Conservation (phyloP, 148 eudicot genomes). For the Fagopyrum tataricum region DNA sequence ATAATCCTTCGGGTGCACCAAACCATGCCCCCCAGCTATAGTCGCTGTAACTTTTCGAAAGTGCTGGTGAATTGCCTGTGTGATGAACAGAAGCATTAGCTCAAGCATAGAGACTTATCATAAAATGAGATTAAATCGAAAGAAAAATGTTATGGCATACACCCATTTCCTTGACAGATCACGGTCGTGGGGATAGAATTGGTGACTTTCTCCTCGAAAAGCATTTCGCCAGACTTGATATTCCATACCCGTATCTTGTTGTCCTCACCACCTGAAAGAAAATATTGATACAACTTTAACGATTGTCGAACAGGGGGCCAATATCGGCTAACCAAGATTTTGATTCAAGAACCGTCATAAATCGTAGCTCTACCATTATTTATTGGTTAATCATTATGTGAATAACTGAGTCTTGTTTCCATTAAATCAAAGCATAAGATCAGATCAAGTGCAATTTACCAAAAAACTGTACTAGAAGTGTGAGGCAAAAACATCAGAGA, state of each 20-base stretch:
- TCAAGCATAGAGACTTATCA: not conserved
- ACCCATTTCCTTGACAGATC: conserved; percentile 54
- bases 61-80: not conserved
- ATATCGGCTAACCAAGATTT: not conserved
- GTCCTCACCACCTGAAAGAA: conserved; percentile 77
- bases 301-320: not conserved
- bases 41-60: conserved; percentile 14
- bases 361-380: not conserved
- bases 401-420: not conserved
- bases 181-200: conserved; percentile 44
- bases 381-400: not conserved
- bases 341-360: not conserved
- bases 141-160: conserved; percentile 16
- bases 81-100: not conserved
- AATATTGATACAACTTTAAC: not conserved
- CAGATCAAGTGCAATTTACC: not conserved
- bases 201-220: conserved; percentile 54
- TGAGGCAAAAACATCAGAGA: not conserved
- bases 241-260: conserved; percentile 62
- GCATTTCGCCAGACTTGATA: conserved; percentile 73
- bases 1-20: conserved; percentile 65
- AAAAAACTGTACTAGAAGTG: not conserved
- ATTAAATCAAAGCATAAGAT: not conserved
- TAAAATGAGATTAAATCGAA: not conserved
- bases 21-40: conserved; percentile 61